phyloP scores from a whole-genome alignment of 1,284 basidiomycete genomes.

The Laetiporus sulphureus region DNA sequence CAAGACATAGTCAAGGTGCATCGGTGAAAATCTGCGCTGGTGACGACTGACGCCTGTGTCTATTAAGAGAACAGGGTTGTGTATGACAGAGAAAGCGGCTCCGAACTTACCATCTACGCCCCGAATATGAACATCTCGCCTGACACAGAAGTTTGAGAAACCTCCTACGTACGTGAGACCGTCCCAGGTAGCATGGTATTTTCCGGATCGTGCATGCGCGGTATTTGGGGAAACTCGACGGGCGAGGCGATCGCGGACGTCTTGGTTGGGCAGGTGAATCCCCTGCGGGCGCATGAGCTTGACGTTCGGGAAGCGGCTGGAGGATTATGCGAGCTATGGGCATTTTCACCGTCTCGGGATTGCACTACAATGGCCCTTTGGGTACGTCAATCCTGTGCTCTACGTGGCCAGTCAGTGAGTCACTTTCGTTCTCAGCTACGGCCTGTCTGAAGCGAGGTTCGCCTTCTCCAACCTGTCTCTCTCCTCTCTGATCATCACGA shows the following conservation, averaged over 20 bases:
- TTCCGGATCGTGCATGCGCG: slow-evolving; percentile 67
- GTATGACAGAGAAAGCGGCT: too few species aligned
- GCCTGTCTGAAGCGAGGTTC: slow-evolving; percentile 81
- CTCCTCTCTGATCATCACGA: slow-evolving; percentile 35
- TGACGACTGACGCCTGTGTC: too few species aligned
- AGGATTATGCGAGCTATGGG: slow-evolving; percentile 66
- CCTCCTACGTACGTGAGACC: too few species aligned
- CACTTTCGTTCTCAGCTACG: slow-evolving; percentile 43
- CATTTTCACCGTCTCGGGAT: slow-evolving; percentile 64
- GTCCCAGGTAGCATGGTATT: too few species aligned
- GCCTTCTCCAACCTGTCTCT: slow-evolving; percentile 49
- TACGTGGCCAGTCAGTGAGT: neutral
- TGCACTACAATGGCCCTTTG: slow-evolving; percentile 68
- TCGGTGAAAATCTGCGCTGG: too few species aligned
- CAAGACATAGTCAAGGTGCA: too few species aligned
- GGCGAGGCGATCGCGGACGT: slow-evolving; percentile 80
- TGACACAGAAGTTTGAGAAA: too few species aligned
- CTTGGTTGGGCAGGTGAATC: slow-evolving; percentile 74
- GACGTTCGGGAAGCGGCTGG: slow-evolving; percentile 68
- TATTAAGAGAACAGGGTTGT: too few species aligned
- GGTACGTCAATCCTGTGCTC: slow-evolving; percentile 32
- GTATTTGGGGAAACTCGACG: slow-evolving; percentile 82
- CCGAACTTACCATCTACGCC: too few species aligned
- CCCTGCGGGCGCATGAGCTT: slow-evolving; percentile 73
- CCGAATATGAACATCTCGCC: too few species aligned